phyloP scores from a whole-genome alignment of 768 basidiomycete genomes.

The Trametes villosa region DNA sequence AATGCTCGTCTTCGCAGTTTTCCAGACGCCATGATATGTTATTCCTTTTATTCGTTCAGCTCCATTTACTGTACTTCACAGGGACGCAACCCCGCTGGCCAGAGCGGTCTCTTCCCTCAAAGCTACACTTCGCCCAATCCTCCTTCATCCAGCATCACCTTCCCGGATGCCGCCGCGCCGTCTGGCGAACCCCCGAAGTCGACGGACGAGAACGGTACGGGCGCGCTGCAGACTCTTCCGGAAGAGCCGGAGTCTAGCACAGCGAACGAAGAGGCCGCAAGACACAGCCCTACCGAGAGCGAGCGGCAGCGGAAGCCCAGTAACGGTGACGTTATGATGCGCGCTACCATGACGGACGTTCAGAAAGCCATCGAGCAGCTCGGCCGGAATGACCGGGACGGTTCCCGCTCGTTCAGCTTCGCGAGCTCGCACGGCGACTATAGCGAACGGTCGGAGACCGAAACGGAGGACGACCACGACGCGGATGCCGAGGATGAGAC shows the following conservation, averaged over 20 bases:
- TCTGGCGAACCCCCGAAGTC: conserved; percentile 1
- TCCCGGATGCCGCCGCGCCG: conserved; percentile 31
- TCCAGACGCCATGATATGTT: conserved; percentile 14
- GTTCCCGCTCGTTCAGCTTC: conserved; percentile 76
- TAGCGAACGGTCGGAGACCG: conserved; percentile 46
- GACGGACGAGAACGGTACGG: conserved; percentile 30
- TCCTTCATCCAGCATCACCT: conserved; percentile 35
- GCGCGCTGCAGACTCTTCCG: conserved; percentile 45
- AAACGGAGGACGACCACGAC: conserved; percentile 55
- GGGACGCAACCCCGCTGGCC: conserved; percentile 84
- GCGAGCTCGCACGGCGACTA: conserved; percentile 61
- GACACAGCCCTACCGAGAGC: conserved; percentile 26
- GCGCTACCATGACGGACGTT: conserved; percentile 87
- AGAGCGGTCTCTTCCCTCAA: conserved; percentile 89
- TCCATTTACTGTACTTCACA: conserved; percentile 38
- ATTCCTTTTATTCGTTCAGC: conserved; percentile 23
- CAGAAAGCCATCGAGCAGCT: conserved; percentile 91
- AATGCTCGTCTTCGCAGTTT: background rate
- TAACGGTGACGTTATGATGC: conserved; percentile 78
- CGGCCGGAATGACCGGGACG: conserved; percentile 59
- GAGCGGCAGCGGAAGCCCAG: conserved; percentile 29
- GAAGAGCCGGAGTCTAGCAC: conserved; percentile 42
- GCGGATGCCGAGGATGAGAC: conserved; percentile 57
- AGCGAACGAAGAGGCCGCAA: conserved; percentile 21
- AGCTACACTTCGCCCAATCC: conserved; percentile 77